Conservation (phyloP, 2,329 filamentous ascomycete genomes). For the Talaromyces sp. region DNA sequence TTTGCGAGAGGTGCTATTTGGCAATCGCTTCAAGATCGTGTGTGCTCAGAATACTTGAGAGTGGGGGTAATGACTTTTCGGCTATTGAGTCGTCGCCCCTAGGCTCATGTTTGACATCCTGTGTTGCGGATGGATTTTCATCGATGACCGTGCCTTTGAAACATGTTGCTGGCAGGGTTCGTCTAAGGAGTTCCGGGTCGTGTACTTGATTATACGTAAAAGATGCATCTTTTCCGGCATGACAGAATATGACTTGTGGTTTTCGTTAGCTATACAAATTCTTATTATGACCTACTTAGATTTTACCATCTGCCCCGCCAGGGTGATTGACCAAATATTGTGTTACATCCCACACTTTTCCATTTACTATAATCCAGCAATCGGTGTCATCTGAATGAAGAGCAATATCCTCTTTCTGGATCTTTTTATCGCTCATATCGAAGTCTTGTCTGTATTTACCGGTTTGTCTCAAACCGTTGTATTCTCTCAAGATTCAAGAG, state of each 20-base stretch:
- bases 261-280: not conserved
- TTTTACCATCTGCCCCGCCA: constrained; percentile 15
- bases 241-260: constrained; percentile 31
- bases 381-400: not conserved
- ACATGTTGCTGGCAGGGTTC: constrained; percentile 28
- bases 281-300: not conserved
- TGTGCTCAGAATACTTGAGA: not conserved
- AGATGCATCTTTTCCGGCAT: constrained; percentile 37
- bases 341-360: constrained; percentile 53
- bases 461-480: no score
- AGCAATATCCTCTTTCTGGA: not conserved
- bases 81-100: not conserved
- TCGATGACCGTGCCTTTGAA: constrained; percentile 25
- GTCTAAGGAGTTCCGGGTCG: constrained; percentile 28
- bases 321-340: constrained; percentile 35
- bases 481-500: no score
- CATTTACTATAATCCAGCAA: constrained; percentile 55
- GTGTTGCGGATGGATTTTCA: constrained; percentile 28
- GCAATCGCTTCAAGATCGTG: constrained; percentile 41
- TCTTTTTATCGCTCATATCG: not conserved
- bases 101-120: not conserved
- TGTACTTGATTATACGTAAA: constrained; percentile 37
- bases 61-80: not conserved
- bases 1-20: constrained; percentile 27
- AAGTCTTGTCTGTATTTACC: no score